Percentiles rank a stretch among this genome's conserved stretches.
These are phyloP conservation scores for Leishmania tropica DNA, from an alignment of 208 protist genomes.

Conservation along the genomic window DNA sequence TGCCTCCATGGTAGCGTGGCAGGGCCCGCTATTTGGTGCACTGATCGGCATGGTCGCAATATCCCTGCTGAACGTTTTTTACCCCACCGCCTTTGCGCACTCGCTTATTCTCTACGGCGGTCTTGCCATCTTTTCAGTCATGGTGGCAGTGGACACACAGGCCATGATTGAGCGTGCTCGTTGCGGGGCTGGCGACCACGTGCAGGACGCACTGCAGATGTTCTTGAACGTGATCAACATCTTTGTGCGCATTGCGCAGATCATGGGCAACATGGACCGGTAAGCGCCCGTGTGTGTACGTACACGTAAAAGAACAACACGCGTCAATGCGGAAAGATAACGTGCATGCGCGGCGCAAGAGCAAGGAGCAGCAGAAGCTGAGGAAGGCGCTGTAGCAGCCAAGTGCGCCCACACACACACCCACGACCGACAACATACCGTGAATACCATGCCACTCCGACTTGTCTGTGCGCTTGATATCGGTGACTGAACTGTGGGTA, in stretches of 20 bases:
- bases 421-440: background rate
- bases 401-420: background rate
- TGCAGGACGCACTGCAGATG: conserved; percentile 84
- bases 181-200: conserved; percentile 80
- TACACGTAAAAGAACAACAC: background rate
- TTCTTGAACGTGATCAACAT: conserved; percentile 92
- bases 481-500: background rate
- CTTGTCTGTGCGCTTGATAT: background rate
- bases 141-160: conserved; percentile 86
- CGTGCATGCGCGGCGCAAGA: background rate
- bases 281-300: conserved; percentile 8
- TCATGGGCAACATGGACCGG: conserved; percentile 64
- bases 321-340: background rate
- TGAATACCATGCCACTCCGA: background rate
- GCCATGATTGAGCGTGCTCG: conserved; percentile 90
- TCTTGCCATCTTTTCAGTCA: conserved; percentile 83
- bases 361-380: background rate
- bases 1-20: conserved; percentile 79
- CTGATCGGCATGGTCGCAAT: conserved; percentile 87
- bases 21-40: conserved; percentile 84
- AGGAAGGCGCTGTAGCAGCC: background rate
- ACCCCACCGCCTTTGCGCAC: conserved; percentile 82
- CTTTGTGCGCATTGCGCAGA: conserved; percentile 87
- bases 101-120: conserved; percentile 89
- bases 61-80: conserved; percentile 87